phyloP scores from a whole-genome alignment of 2,329 filamentous ascomycete species.

The Xylariaceae sp. region DNA sequence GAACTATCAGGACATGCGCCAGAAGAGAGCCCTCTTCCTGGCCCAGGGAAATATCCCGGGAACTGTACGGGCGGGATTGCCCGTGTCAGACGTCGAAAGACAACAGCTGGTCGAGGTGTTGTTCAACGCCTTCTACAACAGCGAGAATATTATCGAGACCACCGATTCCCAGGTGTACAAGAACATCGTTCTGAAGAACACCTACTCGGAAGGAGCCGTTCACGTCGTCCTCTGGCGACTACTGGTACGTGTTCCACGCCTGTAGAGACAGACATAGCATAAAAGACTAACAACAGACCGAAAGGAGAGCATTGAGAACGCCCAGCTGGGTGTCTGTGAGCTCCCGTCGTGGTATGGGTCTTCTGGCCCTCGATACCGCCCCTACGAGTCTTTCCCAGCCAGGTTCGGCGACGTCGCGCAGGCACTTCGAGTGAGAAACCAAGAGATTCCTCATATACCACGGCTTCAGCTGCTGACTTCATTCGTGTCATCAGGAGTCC shows the following conservation, averaged over 20 bases:
- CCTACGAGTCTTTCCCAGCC: conserved; percentile 4
- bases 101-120: neutral
- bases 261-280: neutral
- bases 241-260: conserved; percentile 7
- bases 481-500: conserved; percentile 1
- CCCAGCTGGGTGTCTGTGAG: conserved; percentile 2
- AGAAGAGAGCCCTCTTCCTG: no score
- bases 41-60: neutral
- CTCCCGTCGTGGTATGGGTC: conserved; percentile 1
- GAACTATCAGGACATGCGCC: no score
- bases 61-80: neutral
- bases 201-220: neutral
- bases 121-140: neutral
- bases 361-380: neutral
- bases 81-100: neutral
- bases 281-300: neutral
- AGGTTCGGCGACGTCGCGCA: neutral
- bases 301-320: neutral
- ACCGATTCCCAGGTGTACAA: neutral
- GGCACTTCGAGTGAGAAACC: conserved; percentile 4
- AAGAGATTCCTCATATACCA: no score
- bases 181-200: neutral
- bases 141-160: neutral
- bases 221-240: conserved; percentile 1
- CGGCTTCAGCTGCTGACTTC: neutral